Percentiles rank a stretch among this genome's conserved stretches.
These are phyloP conservation scores for Omphalotus olearius DNA, from an alignment of 1,284 basidiomycete species.

Conservation along the genomic window DNA sequence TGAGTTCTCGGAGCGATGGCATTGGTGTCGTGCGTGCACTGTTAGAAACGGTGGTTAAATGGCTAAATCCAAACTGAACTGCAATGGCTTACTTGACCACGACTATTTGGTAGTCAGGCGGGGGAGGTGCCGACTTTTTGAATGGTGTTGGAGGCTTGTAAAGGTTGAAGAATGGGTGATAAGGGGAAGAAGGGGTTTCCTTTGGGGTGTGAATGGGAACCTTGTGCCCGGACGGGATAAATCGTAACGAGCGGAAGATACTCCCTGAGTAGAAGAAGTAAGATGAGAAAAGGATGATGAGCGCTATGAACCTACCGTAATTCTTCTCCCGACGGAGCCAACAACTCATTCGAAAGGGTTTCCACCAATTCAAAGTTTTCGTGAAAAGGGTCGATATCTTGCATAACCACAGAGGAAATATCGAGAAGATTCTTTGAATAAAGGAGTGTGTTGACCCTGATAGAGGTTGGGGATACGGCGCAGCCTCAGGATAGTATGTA, in stretches of 20 bases:
- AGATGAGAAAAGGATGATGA: neutral
- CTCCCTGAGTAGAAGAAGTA: conserved; percentile 32
- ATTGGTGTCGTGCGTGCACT: conserved; percentile 73
- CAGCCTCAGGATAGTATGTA: conserved; percentile 52
- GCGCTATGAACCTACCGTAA: conserved; percentile 35
- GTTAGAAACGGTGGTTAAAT: conserved; percentile 1
- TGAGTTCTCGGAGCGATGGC: conserved; percentile 68
- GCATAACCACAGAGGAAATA: conserved; percentile 26
- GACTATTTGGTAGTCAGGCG: conserved; percentile 85
- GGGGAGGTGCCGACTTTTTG: conserved; percentile 73
- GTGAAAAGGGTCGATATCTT: conserved; percentile 28
- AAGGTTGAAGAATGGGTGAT: conserved; percentile 84
- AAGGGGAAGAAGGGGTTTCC: conserved; percentile 46
- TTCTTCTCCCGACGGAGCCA: conserved; percentile 44
- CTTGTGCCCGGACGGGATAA: conserved; percentile 67
- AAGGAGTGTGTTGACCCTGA: conserved; percentile 3
- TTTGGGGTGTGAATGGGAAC: conserved; percentile 29
- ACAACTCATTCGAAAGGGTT: conserved; percentile 40
- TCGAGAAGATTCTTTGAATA: conserved; percentile 20
- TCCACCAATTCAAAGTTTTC: conserved; percentile 55
- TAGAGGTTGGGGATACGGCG: conserved; percentile 24
- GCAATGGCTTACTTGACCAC: conserved; percentile 69
- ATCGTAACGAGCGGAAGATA: conserved; percentile 70
- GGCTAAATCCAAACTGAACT: neutral
- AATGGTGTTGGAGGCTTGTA: conserved; percentile 88